Percentiles rank a stretch among this genome's conserved stretches.
These are phyloP conservation scores for Arxiozyma heterogenica DNA, from an alignment of 1,139 yeast genomes.

Conservation along the genomic window DNA sequence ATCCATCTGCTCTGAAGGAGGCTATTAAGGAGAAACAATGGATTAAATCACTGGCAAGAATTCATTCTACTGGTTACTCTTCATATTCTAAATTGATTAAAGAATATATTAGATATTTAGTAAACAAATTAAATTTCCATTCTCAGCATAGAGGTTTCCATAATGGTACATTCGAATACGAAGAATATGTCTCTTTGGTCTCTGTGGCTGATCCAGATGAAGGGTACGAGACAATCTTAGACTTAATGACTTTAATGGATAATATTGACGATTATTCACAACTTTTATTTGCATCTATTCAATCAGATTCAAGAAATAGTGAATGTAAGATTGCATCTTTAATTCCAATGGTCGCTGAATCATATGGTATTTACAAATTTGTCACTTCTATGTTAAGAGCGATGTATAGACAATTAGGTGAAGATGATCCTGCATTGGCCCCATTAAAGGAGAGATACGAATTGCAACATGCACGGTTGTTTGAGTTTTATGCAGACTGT, in stretches of 20 bases:
- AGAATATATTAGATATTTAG: conserved; percentile 64
- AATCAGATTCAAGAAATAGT: conserved; percentile 36
- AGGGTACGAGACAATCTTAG: conserved; percentile 84
- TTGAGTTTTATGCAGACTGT: conserved; percentile 86
- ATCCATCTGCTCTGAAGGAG: conserved; percentile 72
- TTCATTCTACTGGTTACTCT: conserved; percentile 31
- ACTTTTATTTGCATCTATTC: conserved; percentile 64
- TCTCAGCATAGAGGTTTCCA: conserved; percentile 71
- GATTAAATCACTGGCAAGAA: conserved; percentile 45
- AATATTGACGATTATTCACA: conserved; percentile 72
- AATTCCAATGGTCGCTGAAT: conserved; percentile 87
- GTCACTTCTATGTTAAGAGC: conserved; percentile 87
- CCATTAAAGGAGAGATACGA: conserved; percentile 66
- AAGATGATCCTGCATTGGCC: conserved; percentile 57
- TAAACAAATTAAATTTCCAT: conserved; percentile 75
- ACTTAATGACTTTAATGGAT: conserved; percentile 81
- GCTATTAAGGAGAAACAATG: conserved; percentile 66
- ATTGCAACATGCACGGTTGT: conserved; percentile 70
- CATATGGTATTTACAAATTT: conserved; percentile 87
- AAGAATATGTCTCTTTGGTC: conserved; percentile 81
- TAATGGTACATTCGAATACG: conserved; percentile 92
- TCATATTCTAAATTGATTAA: conserved; percentile 61
- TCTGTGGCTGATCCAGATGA: conserved; percentile 91
- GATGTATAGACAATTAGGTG: conserved; percentile 63
- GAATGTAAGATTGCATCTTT: conserved; percentile 82